Conservation (phyloP, 495 filamentous ascomycete genomes). For the Talaromyces liani region DNA sequence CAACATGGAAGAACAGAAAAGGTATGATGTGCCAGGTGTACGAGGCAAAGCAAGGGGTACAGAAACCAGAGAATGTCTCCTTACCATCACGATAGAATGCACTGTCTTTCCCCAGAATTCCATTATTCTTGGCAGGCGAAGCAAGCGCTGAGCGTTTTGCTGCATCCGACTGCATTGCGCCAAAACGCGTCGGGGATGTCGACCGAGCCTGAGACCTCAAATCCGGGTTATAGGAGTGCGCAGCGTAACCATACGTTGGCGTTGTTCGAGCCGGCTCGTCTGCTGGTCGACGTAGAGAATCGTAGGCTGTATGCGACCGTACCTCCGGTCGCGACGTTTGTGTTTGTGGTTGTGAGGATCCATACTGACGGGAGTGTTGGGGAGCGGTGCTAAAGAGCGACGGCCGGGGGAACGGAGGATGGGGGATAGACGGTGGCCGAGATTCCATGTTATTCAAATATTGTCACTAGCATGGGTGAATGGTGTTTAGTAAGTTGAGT, state of each 20-base stretch:
- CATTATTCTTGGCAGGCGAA: conserved; percentile 16
- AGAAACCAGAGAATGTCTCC: not conserved
- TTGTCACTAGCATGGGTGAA: not conserved
- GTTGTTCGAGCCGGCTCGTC: conserved; percentile 20
- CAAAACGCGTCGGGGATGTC: conserved; percentile 15
- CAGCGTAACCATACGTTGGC: conserved; percentile 19
- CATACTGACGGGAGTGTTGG: conserved; percentile 16
- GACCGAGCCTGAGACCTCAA: conserved; percentile 7
- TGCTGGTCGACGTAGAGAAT: conserved; percentile 18
- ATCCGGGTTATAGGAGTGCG: conserved; percentile 11
- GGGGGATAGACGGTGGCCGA: conserved; percentile 1
- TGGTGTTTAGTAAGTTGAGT: not conserved
- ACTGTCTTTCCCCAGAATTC: conserved; percentile 15
- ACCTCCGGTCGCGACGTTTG: conserved; percentile 7
- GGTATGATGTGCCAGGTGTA: not conserved
- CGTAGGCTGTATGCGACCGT: conserved; percentile 13
- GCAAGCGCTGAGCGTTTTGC: conserved; percentile 16
- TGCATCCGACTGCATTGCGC: conserved; percentile 15
- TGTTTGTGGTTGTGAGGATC: not conserved
- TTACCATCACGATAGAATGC: conserved; percentile 26
- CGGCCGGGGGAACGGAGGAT: conserved; percentile 15
- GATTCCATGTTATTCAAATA: conserved; percentile 4
- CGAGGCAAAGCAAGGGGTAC: not conserved
- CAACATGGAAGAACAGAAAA: not conserved
- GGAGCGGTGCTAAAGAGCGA: conserved; percentile 20